These are phyloP conservation scores for Pavlovales sp. DNA, from an alignment of 208 protist species.

Conservation along the genomic window DNA sequence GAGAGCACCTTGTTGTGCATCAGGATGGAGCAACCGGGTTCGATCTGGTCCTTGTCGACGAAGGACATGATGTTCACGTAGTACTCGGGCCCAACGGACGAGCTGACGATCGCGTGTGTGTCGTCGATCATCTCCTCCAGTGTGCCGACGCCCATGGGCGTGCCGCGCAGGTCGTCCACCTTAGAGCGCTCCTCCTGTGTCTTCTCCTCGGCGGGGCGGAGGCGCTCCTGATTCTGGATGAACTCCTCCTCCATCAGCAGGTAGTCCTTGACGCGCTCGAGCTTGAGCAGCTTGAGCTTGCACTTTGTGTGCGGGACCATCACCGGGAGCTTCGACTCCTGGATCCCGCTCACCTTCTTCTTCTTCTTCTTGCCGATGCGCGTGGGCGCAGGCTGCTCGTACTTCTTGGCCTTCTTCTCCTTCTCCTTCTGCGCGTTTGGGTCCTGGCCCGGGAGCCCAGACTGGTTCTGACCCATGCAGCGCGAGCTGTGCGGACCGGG, in stretches of 20 bases:
- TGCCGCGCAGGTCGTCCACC: constrained; percentile 96
- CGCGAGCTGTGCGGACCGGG: no score
- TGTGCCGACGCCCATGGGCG: constrained; percentile 93
- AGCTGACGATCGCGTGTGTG: constrained; percentile 96
- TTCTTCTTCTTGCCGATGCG: constrained; percentile 64
- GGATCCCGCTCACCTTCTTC: constrained; percentile 53
- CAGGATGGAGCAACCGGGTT: constrained; percentile 92
- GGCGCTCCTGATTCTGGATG: constrained; percentile 79
- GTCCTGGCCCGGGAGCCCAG: background rate
- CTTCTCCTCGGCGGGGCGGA: constrained; percentile 75
- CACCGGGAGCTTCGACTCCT: constrained; percentile 72
- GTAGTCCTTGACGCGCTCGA: constrained; percentile 98
- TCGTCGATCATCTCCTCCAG: constrained; percentile 99
- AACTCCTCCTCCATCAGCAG: constrained; percentile 99
- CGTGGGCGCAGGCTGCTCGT: constrained; percentile 84
- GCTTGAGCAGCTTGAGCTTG: constrained; percentile 90
- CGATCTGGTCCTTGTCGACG: constrained; percentile 95
- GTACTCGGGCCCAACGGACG: constrained; percentile 87
- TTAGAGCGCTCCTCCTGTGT: constrained; percentile 76
- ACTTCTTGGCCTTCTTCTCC: constrained; percentile 77
- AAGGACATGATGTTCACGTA: constrained; percentile 98
- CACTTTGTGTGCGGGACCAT: constrained; percentile 88
- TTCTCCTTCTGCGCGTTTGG: constrained; percentile 54
- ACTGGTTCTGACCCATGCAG: background rate
- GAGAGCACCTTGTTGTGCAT: constrained; percentile 70